A percentile compares a stretch with the other conserved stretches of the same genome.
Conservation (phyloP, 2,329 filamentous ascomycete species). For the Aspergillus nomiae region DNA sequence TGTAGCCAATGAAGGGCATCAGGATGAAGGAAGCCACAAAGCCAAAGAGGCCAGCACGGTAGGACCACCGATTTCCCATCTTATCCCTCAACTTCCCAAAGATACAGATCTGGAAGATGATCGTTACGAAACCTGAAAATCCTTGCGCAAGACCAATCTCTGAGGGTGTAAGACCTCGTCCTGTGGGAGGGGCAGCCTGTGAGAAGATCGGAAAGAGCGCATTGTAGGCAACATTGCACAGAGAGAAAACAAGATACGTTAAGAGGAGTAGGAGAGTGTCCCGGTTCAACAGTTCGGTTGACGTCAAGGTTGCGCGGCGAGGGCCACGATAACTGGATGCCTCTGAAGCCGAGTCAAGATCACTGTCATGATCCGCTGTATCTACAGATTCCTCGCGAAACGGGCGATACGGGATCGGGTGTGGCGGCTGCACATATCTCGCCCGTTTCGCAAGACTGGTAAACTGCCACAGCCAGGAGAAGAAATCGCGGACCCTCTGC, state of each 20-base stretch:
- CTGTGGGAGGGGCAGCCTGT: conserved; percentile 71
- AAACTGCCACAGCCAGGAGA: conserved; percentile 71
- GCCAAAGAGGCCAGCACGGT: conserved; percentile 74
- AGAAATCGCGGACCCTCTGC: conserved; percentile 61
- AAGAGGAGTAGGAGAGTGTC: conserved; percentile 79
- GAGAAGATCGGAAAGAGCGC: conserved; percentile 93
- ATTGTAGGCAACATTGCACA: conserved; percentile 94
- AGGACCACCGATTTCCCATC: conserved; percentile 83
- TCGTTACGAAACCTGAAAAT: conserved; percentile 80
- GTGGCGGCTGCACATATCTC: conserved; percentile 55
- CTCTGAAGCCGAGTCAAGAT: conserved; percentile 48
- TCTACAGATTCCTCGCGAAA: conserved; percentile 27
- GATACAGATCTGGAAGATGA: conserved; percentile 83
- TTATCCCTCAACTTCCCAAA: conserved; percentile 78
- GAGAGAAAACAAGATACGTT: conserved; percentile 90
- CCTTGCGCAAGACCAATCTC: conserved; percentile 86
- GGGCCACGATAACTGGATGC: conserved; percentile 41
- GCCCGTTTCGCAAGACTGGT: conserved; percentile 58
- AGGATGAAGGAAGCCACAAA: conserved; percentile 80
- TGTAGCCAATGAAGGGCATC: conserved; percentile 88
- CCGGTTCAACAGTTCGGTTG: conserved; percentile 68
- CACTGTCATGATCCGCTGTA: conserved; percentile 42
- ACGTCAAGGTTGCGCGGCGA: conserved; percentile 52
- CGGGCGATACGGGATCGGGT: conserved; percentile 30
- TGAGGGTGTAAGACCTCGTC: conserved; percentile 71